Conservation (phyloP, 257 asterid genomes). For the Cruciata laevipes region DNA sequence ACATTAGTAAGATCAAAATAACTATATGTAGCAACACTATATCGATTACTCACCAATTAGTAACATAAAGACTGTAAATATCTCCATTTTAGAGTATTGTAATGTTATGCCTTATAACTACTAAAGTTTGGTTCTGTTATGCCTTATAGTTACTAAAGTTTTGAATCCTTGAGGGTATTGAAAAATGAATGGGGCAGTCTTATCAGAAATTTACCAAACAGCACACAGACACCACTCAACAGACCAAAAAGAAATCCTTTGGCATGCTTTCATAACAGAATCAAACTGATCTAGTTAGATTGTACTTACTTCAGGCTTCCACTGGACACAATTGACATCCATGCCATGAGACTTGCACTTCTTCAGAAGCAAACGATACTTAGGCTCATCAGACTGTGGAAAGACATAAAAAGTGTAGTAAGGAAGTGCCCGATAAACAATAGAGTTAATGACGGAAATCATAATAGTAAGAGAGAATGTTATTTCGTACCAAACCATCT, state of each 20-base stretch:
- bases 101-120: neutral
- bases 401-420: conserved; percentile 9
- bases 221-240: neutral
- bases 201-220: neutral
- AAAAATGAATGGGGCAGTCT: neutral
- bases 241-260: neutral
- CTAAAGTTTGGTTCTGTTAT: neutral
- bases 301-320: conserved; percentile 62
- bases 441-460: neutral
- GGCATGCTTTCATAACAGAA: conserved; percentile 3
- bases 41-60: neutral
- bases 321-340: conserved; percentile 83
- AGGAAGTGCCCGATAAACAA: neutral
- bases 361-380: conserved; percentile 61
- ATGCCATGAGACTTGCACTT: conserved; percentile 84
- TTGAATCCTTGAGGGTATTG: neutral
- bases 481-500: conserved; percentile 45
- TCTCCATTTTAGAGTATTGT: neutral
- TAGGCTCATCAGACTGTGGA: conserved; percentile 55
- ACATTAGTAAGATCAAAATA: neutral
- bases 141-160: neutral
- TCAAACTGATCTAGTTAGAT: neutral
- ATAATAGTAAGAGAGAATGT: conserved; percentile 9
- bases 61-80: neutral
- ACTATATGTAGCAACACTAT: neutral